A percentile compares a stretch with the other conserved stretches of the same genome.
Evolutionary conservation across 208 protist species (phyloP).

Genomic region (Leishmania braziliensis): DNA sequence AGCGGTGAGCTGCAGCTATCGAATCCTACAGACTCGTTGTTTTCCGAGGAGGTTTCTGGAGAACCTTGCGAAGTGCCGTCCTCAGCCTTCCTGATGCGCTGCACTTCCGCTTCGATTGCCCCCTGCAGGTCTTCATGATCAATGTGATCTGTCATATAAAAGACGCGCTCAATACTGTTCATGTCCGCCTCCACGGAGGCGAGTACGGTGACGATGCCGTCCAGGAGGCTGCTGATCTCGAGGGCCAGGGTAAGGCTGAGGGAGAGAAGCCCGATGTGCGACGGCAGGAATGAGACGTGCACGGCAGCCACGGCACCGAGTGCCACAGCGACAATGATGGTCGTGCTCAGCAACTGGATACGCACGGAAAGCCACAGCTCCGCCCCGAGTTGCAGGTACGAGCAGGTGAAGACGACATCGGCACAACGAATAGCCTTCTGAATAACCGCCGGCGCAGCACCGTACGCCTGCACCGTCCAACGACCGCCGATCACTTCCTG

Average conservation of each 20-base stretch:
- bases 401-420: constrained; percentile 43
- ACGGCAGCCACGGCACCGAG: constrained; percentile 4
- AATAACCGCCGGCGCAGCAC: constrained; percentile 20
- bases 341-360: constrained; percentile 79
- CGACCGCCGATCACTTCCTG: constrained; percentile 74
- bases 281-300: background rate
- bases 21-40: too few relatives aligned
- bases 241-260: constrained; percentile 66
- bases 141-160: constrained; percentile 54
- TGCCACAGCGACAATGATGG: constrained; percentile 2
- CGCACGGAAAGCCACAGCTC: constrained; percentile 89
- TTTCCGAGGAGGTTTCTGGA: background rate
- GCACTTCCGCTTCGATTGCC: constrained; percentile 14
- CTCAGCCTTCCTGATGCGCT: background rate
- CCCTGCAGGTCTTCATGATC: constrained; percentile 42
- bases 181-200: constrained; percentile 58
- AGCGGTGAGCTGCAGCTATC: background rate
- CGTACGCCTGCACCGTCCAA: constrained; percentile 80
- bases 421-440: constrained; percentile 23
- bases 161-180: constrained; percentile 68
- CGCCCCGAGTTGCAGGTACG: constrained; percentile 35
- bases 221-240: constrained; percentile 35
- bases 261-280: constrained; percentile 47
- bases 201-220: constrained; percentile 27
- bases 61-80: background rate